A percentile compares a stretch with the other conserved stretches of the same genome.
Evolutionary conservation across 1,284 basidiomycete genomes (phyloP).

Genomic region (Ustilago esculenta): DNA sequence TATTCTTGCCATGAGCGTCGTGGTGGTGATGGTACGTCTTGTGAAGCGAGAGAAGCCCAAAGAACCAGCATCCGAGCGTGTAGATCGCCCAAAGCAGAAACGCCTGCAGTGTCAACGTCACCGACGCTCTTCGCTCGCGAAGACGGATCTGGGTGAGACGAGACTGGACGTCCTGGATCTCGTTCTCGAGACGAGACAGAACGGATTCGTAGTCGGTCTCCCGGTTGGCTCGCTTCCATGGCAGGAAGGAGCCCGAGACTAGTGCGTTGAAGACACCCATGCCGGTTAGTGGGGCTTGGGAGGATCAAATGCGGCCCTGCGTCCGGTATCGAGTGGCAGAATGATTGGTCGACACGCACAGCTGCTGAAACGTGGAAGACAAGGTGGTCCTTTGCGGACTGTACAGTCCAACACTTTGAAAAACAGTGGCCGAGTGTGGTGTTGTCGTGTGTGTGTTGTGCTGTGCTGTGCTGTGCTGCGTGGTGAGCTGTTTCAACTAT

Average conservation of each 20-base stretch:
- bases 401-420: too few relatives aligned
- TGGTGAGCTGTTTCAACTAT: too few relatives aligned
- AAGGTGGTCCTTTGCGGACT: too few relatives aligned
- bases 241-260: constrained; percentile 38
- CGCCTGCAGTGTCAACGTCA: constrained; percentile 84
- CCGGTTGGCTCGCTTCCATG: constrained; percentile 36
- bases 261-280: constrained; percentile 53
- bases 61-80: constrained; percentile 81
- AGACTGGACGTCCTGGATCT: constrained; percentile 73
- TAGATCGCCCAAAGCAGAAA: constrained; percentile 83
- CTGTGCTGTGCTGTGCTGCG: too few relatives aligned
- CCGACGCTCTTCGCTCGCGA: constrained; percentile 81
- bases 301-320: too few relatives aligned
- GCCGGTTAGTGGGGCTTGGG: too few relatives aligned
- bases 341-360: too few relatives aligned
- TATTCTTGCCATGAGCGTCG: constrained; percentile 1
- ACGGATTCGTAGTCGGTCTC: constrained; percentile 71
- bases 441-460: too few relatives aligned
- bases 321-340: too few relatives aligned
- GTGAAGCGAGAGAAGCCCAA: constrained; percentile 28
- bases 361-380: too few relatives aligned
- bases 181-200: constrained; percentile 69
- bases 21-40: not conserved
- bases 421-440: too few relatives aligned
- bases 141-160: constrained; percentile 86